These are phyloP conservation scores for Waltergamsia citrina DNA, from an alignment of 2,329 filamentous ascomycete species.

Conservation along the genomic window DNA sequence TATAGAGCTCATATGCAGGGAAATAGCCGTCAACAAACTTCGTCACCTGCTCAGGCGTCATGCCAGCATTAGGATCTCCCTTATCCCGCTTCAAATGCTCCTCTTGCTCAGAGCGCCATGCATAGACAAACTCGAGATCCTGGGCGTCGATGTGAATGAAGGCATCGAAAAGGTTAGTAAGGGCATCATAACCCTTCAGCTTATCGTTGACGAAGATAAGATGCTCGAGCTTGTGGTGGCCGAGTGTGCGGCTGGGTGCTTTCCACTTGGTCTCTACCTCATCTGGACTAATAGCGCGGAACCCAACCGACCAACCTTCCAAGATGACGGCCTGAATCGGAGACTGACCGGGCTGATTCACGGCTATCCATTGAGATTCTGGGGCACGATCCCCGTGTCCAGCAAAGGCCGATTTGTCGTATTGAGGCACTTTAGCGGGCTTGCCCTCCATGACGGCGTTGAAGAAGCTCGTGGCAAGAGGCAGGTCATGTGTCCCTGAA, in stretches of 20 bases:
- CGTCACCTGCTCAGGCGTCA: slow-evolving; percentile 73
- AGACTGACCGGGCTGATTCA: slow-evolving; percentile 40
- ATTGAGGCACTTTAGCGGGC: slow-evolving; percentile 55
- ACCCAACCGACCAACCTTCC: slow-evolving; percentile 89
- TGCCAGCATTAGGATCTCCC: slow-evolving; percentile 52
- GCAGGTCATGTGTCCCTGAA: slow-evolving; percentile 60
- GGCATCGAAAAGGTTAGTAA: slow-evolving; percentile 41
- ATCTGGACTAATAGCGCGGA: slow-evolving; percentile 50
- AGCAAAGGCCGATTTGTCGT: slow-evolving; percentile 72
- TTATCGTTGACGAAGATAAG: slow-evolving; percentile 40
- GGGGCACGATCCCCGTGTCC: slow-evolving; percentile 70
- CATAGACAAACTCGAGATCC: slow-evolving; percentile 67
- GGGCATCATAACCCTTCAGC: slow-evolving; percentile 34
- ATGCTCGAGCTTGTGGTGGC: slow-evolving; percentile 36
- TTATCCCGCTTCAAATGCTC: slow-evolving; percentile 53
- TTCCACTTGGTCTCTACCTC: slow-evolving; percentile 43
- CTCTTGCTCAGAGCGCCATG: slow-evolving; percentile 79
- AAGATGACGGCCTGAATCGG: slow-evolving; percentile 62
- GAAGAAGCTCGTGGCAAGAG: slow-evolving; percentile 56
- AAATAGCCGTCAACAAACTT: slow-evolving; percentile 64
- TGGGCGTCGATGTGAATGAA: slow-evolving; percentile 60
- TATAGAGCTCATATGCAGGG: slow-evolving; percentile 63
- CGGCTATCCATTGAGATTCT: slow-evolving; percentile 47
- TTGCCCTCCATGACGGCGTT: slow-evolving; percentile 38
- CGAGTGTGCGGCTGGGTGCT: slow-evolving; percentile 37